phyloP scores from a whole-genome alignment of 2,329 filamentous ascomycete species.

The Epichloe coenophiala region DNA sequence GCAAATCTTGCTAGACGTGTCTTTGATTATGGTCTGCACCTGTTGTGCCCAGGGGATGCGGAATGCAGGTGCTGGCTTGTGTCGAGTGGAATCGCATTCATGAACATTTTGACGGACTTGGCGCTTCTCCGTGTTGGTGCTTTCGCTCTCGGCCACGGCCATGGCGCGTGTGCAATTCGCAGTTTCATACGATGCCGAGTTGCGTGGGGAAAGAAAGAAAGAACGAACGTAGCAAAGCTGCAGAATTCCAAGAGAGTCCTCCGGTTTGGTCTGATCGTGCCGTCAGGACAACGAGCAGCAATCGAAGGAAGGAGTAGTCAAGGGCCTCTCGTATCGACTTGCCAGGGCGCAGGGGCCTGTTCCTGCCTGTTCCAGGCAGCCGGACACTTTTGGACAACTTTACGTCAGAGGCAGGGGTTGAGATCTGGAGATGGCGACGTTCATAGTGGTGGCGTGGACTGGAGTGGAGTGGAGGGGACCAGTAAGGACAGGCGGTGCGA shows the following conservation, averaged over 20 bases:
- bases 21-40: constrained; percentile 7
- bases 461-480: not conserved
- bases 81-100: not conserved
- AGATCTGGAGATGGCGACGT: not conserved
- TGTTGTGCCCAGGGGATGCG: not conserved
- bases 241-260: too few species aligned
- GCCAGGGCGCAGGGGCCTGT: not conserved
- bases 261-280: too few species aligned
- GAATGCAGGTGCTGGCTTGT: not conserved
- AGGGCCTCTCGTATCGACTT: not conserved
- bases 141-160: constrained; percentile 3
- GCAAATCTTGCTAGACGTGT: constrained; percentile 16
- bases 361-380: not conserved
- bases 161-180: not conserved
- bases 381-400: not conserved
- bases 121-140: constrained; percentile 2
- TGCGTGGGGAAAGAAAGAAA: not conserved
- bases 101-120: not conserved
- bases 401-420: not conserved
- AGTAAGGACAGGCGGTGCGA: too few species aligned
- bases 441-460: not conserved
- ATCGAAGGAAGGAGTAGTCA: not conserved
- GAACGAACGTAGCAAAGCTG: not conserved
- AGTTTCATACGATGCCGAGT: not conserved
- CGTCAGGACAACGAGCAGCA: not conserved